Base-by-base conservation (phyloP, 1,284 basidiomycete genomes). In the Ganoderma sinense region DNA sequence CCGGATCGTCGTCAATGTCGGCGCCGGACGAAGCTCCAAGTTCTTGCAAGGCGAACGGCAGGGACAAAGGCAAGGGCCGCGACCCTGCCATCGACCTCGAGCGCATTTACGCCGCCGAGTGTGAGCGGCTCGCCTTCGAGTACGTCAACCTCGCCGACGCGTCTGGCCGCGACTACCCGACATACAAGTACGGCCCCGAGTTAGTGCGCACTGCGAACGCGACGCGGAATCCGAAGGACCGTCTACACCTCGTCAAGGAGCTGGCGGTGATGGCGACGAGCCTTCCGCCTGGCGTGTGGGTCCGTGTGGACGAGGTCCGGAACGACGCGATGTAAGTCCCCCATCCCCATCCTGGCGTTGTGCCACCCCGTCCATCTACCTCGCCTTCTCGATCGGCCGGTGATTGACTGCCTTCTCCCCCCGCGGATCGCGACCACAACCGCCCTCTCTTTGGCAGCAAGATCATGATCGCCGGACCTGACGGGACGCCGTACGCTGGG, bases 391-490 rank as follows among this genome's bases (percentile, higher is more conserved):
- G 33, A 59, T 59, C 56, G 20, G 18, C 33, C 56, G 31, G 18
- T 48, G 56, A 59, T 39, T 59, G 33, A 59, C 36, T 31, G 4
- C 33, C 33, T 13, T 48, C 11, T 23, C 13, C 20, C 23, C 23
- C 23, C n/a, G 23, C 20, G 23, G 11, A 48, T 23, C 45, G n/a
- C 20, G 45, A 23, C 20, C 45, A 23, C 45, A 16, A 26, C 51
- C 51, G 8, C 53, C 53, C 61, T 62, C 59, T 29, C 48, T 4
- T 56, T 56, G 16, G 65, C 73, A 87, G 86, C 33, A 88, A 88
- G 72, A 80, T 86, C 60, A 83, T 89, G 82, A 88, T 88, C 67
- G 87, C 87, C 23, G 87, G 87, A 1, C 87, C 87, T 14, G 84
- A 85, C 66, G 84, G 82, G 39, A 88, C 87, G 23, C 88, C 87